Percentiles rank a stretch among this genome's conserved stretches.
Conservation (phyloP, 176 grass and related monocot species). For the Oryza glaberrima region DNA sequence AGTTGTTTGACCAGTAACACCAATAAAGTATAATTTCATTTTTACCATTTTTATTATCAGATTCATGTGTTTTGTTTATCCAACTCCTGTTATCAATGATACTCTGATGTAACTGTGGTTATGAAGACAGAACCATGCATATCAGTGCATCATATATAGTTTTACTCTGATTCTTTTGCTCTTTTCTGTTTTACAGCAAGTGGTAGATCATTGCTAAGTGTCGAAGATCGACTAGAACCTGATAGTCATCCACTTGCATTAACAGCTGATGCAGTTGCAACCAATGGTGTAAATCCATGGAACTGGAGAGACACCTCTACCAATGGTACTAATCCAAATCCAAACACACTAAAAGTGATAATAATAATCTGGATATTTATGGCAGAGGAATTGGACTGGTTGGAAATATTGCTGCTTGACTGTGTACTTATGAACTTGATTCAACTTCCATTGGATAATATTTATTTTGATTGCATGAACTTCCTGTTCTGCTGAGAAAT, state of each 20-base stretch:
- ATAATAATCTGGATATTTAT: neutral
- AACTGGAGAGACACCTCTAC: conserved; percentile 94
- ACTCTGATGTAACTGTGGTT: conserved; percentile 1
- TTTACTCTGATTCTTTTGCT: conserved; percentile 9
- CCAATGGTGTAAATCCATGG: conserved; percentile 89
- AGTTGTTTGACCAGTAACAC: neutral
- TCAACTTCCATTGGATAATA: conserved; percentile 21
- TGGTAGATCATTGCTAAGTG: conserved; percentile 69
- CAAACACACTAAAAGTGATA: conserved; percentile 1
- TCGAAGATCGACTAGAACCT: conserved; percentile 73
- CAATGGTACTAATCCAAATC: conserved; percentile 56
- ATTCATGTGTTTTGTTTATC: conserved; percentile 24
- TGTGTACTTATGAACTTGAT: conserved; percentile 8
- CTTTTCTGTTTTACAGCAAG: conserved; percentile 57
- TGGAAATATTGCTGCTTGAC: conserved; percentile 20
- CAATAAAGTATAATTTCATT: conserved; percentile 20
- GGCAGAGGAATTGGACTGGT: neutral
- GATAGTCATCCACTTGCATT: conserved; percentile 75
- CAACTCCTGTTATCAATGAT: conserved; percentile 14
- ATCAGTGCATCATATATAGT: neutral
- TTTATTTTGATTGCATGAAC: conserved; percentile 21
- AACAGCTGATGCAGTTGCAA: conserved; percentile 75
- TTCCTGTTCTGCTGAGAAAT: conserved; percentile 25
- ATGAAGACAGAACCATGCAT: neutral
- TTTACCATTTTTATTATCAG: conserved; percentile 8